Evolutionary conservation across 2,329 filamentous ascomycete genomes (phyloP), one percentile per base, ranked within the genome.

Genomic region (Diaporthe vaccinii): DNA sequence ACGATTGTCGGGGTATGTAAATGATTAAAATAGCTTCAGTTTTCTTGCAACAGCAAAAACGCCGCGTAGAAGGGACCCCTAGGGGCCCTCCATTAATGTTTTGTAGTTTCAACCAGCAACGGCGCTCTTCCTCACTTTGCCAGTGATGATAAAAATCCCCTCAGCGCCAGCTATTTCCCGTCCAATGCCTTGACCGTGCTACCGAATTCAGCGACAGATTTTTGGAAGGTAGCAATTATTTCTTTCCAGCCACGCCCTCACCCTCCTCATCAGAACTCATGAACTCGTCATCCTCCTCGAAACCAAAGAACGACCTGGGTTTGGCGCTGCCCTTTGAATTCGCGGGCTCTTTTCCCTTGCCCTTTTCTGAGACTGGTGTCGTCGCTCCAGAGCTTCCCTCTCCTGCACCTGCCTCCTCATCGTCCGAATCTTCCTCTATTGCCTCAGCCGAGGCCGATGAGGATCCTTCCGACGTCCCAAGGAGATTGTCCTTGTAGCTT

Each of bases 231-330:
- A 59, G n/a, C 59, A 39, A 41, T 73, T 71, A 78, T 41, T 77
- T 76, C 74, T 78, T 78, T 68, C 77, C 77, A 17, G 76, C 74
- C 12, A 76, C 79, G 36, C 85, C 83, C 8, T 86, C 84, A 17
- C 89, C 88, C 46, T 92, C 91, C n/a, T 92, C 90, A 70, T 90
- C 89, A 14, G 90, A 92, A 79, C 91, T 93, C 89, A 93, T 91
- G 77, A 93, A 93, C 79, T 94, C 92, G 62, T 95, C 93, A 72
- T 94, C 93, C 46, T 96, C 93, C 77, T 95, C 94, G 84, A 95
- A 96, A 0, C 93, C 94, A 79, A 93, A 93, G 80, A 95, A 94
- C 0, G 88, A 86, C 80, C 79, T 86, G 25, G 82, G 81, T 78
- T 86, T 85, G 70, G 51, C 81, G 73, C 83, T 84, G 51, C 28